Evolutionary conservation across 441 rosid genomes (phyloP).

Genomic region (Metrosideros polymorpha): DNA sequence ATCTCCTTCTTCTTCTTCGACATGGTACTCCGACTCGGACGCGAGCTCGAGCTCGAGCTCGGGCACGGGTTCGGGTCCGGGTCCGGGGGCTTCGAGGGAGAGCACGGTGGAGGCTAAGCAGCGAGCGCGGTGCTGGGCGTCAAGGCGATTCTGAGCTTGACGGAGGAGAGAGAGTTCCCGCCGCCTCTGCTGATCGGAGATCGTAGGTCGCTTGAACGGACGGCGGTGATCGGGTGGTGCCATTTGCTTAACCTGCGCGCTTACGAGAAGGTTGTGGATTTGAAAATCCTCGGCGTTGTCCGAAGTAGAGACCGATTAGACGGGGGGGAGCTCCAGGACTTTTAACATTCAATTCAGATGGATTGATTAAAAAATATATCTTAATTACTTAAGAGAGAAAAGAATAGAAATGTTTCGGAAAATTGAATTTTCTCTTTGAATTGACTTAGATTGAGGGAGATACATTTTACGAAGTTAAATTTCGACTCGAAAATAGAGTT

Average conservation of each 20-base stretch:
- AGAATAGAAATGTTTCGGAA: not conserved
- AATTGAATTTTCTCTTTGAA: not conserved
- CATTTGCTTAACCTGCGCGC: constrained; percentile 22
- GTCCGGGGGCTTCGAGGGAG: constrained; percentile 33
- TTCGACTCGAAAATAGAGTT: not conserved
- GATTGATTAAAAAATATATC: not conserved
- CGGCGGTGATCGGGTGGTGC: constrained; percentile 78
- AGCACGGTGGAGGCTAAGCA: constrained; percentile 70
- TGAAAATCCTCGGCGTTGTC: not conserved
- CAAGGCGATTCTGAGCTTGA: constrained; percentile 67
- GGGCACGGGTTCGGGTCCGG: constrained; percentile 21
- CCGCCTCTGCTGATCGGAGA: constrained; percentile 86
- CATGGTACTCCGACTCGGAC: not conserved
- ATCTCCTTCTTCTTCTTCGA: constrained; percentile 4
- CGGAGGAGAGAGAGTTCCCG: constrained; percentile 72
- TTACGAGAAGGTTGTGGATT: not conserved
- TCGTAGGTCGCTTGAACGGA: constrained; percentile 67
- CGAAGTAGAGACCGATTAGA: not conserved
- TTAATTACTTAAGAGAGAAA: not conserved
- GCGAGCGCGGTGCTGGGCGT: constrained; percentile 86
- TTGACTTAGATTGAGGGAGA: not conserved
- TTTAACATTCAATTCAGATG: not conserved
- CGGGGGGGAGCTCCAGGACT: not conserved
- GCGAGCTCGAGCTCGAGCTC: constrained; percentile 12
- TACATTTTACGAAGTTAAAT: not conserved